Conservation (phyloP, 495 filamentous ascomycete genomes). For the Aspergillus egyptiacus region DNA sequence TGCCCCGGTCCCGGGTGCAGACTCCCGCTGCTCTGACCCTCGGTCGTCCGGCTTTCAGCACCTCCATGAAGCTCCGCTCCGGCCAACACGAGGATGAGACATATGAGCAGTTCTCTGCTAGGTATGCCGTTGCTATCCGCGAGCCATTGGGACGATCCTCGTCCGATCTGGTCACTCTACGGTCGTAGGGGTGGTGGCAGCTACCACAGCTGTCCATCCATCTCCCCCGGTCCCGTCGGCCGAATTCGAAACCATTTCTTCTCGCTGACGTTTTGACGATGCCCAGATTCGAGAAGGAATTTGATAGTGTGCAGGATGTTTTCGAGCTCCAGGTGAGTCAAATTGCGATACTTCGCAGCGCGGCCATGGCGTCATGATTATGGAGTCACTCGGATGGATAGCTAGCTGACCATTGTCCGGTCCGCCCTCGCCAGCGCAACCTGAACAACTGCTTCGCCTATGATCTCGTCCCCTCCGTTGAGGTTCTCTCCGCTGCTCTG, state of each 20-base stretch:
- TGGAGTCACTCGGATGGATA: not conserved
- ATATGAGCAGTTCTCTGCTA: conserved; percentile 97
- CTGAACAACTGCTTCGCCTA: conserved; percentile 99
- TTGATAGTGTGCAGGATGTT: conserved; percentile 93
- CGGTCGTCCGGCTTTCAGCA: conserved; percentile 61
- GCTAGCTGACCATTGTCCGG: conserved; percentile 2
- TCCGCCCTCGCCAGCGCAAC: conserved; percentile 65
- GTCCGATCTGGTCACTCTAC: too few species aligned
- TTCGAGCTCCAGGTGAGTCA: conserved; percentile 97
- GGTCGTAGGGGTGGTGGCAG: conserved; percentile 14
- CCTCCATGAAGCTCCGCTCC: conserved; percentile 51
- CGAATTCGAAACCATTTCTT: conserved; percentile 6
- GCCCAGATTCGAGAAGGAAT: conserved; percentile 97
- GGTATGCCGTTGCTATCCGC: conserved; percentile 54
- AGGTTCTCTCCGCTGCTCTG: conserved; percentile 86
- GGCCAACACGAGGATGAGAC: conserved; percentile 77
- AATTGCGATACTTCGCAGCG: not conserved
- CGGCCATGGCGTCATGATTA: not conserved
- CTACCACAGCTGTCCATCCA: not conserved
- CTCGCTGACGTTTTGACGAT: conserved; percentile 9
- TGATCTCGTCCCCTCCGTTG: conserved; percentile 93
- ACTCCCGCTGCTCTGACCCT: conserved; percentile 45
- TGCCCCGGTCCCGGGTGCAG: conserved; percentile 53
- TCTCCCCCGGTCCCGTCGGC: not conserved
- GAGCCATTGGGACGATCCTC: conserved; percentile 26